phyloP scores from a whole-genome alignment of 2,329 filamentous ascomycete genomes.

The Arthrinium phaeospermum region DNA sequence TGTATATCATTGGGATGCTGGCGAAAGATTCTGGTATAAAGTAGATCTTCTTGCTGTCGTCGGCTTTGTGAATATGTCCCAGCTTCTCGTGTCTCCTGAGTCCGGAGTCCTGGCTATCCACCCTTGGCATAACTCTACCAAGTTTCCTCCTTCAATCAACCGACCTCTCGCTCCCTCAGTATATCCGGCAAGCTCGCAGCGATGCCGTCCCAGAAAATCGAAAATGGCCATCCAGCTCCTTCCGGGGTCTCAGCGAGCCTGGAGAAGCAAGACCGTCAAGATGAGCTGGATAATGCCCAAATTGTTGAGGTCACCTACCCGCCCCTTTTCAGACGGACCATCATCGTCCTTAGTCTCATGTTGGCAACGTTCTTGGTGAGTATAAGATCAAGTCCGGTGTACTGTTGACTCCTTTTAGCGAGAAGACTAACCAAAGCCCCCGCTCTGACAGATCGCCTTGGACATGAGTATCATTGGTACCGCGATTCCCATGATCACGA shows the following conservation, averaged over 20 bases:
- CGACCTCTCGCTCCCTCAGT: neutral
- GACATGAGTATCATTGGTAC: conserved; percentile 20
- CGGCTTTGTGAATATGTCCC: neutral
- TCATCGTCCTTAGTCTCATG: neutral
- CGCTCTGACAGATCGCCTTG: neutral
- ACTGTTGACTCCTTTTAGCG: neutral
- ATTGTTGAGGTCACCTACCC: neutral
- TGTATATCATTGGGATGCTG: neutral
- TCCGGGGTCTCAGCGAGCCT: too few relatives aligned
- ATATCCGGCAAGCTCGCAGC: too few relatives aligned
- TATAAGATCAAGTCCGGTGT: neutral
- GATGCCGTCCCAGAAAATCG: too few relatives aligned
- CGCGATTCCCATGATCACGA: conserved; percentile 1
- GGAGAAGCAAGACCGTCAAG: too few relatives aligned
- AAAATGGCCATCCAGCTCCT: too few relatives aligned
- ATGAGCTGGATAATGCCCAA: too few relatives aligned
- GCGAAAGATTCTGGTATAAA: neutral
- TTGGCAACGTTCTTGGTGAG: neutral
- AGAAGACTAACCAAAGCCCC: neutral
- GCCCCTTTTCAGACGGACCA: neutral
- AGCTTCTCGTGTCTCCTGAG: neutral
- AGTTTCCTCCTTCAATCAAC: neutral
- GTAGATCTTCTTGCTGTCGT: neutral
- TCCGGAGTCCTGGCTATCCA: neutral
- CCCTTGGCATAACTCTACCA: neutral